A percentile compares a stretch with the other conserved stretches of the same genome.
Conservation (phyloP, 2,329 filamentous ascomycete species). For the Monilinia vaccinii-corymbosi region DNA sequence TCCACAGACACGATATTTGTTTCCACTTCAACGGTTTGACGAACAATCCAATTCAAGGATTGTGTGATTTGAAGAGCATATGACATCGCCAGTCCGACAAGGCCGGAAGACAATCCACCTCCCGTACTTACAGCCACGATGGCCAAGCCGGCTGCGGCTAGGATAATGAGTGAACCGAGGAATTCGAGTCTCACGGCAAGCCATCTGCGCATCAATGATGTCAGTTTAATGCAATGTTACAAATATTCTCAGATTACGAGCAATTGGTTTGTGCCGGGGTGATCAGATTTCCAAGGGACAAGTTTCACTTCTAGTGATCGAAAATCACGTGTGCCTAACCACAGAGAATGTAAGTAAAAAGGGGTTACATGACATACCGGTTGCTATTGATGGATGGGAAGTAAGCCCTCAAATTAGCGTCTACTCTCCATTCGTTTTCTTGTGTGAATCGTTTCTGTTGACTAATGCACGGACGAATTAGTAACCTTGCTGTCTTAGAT, state of each 20-base stretch:
- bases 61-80: conserved; percentile 96
- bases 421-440: conserved; percentile 96
- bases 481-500: neutral
- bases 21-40: conserved; percentile 98
- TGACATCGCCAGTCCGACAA: conserved; percentile 90
- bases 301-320: neutral
- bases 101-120: conserved; percentile 55
- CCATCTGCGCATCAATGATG: conserved; percentile 52
- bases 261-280: neutral
- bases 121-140: conserved; percentile 69
- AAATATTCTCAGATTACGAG: neutral
- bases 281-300: neutral
- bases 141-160: conserved; percentile 73
- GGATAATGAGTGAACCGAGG: conserved; percentile 87
- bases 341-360: neutral
- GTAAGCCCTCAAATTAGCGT: conserved; percentile 88
- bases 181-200: conserved; percentile 91
- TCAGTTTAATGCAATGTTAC: neutral
- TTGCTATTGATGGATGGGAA: conserved; percentile 86
- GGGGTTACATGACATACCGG: conserved; percentile 17
- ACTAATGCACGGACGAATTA: conserved; percentile 5
- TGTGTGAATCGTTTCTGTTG: conserved; percentile 80
- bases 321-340: neutral
- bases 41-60: conserved; percentile 97
- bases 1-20: conserved; percentile 99